Percentiles rank a stretch among this genome's conserved stretches.
Conservation (phyloP, 176 grass and related monocot genomes). For the Ensete ventricosum region DNA sequence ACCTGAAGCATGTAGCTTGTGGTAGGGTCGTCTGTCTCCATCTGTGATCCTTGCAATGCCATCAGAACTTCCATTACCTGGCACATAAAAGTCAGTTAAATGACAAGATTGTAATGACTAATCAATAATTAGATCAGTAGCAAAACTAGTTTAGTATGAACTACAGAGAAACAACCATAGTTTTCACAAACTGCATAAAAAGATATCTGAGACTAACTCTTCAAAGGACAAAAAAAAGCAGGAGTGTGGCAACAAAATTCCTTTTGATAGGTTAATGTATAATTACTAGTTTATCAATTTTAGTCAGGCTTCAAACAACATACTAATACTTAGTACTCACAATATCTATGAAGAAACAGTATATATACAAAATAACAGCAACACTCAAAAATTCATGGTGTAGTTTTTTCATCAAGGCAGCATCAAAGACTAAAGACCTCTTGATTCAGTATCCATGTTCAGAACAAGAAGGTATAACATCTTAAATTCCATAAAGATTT, state of each 20-base stretch:
- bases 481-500: too few species aligned
- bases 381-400: too few species aligned
- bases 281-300: too few species aligned
- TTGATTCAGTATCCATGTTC: neutral
- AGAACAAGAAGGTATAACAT: too few species aligned
- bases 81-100: conserved; percentile 3
- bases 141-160: neutral
- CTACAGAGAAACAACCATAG: neutral
- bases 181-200: neutral
- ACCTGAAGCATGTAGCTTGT: conserved; percentile 99
- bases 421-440: neutral
- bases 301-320: too few species aligned
- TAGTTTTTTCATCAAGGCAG: too few species aligned
- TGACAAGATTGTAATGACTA: neutral
- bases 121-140: neutral
- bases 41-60: conserved; percentile 89
- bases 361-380: too few species aligned
- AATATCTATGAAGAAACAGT: too few species aligned
- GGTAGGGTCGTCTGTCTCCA: conserved; percentile 96
- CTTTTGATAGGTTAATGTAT: neutral
- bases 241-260: neutral
- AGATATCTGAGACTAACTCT: neutral
- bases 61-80: conserved; percentile 99
- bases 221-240: neutral
- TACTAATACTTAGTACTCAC: too few species aligned